Percentiles rank a stretch among this genome's conserved stretches.
phyloP scores from a whole-genome alignment of 768 basidiomycete species.

The Tylopilus rubrobrunneus region DNA sequence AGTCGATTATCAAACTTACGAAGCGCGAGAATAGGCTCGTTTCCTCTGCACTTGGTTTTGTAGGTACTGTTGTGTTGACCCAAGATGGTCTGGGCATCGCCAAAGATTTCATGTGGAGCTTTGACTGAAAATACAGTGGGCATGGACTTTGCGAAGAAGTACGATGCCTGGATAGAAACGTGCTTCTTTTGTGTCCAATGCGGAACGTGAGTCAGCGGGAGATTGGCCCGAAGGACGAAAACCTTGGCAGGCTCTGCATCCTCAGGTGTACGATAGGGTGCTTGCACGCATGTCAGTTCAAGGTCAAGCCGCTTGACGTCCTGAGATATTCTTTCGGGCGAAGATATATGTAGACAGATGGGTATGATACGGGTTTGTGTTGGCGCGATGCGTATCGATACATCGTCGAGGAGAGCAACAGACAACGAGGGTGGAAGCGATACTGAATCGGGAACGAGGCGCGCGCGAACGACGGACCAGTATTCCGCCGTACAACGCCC shows the following conservation, averaged over 20 bases:
- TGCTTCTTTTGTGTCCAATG: constrained; percentile 37
- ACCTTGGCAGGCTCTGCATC: background rate
- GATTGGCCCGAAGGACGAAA: constrained; percentile 29
- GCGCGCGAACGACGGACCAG: constrained; percentile 47
- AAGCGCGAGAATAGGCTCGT: constrained; percentile 57
- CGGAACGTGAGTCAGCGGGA: constrained; percentile 46
- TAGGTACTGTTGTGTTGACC: background rate
- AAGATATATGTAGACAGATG: constrained; percentile 41
- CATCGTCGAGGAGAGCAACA: constrained; percentile 14
- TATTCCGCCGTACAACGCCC: constrained; percentile 29
- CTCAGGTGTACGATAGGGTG: background rate
- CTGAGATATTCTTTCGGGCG: constrained; percentile 27
- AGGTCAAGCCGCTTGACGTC: constrained; percentile 37
- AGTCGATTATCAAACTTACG: constrained; percentile 40
- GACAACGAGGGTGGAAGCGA: constrained; percentile 16
- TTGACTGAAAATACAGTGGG: constrained; percentile 57
- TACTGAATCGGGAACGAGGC: background rate
- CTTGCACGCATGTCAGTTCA: constrained; percentile 28
- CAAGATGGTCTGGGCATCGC: background rate
- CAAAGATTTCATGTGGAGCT: constrained; percentile 44
- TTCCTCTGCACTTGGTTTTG: constrained; percentile 12
- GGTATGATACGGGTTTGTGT: constrained; percentile 63
- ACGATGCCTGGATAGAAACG: constrained; percentile 50
- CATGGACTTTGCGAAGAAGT: constrained; percentile 50
- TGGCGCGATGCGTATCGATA: constrained; percentile 45